phyloP scores from a whole-genome alignment of 768 basidiomycete genomes.

The Pluteus cervinus region DNA sequence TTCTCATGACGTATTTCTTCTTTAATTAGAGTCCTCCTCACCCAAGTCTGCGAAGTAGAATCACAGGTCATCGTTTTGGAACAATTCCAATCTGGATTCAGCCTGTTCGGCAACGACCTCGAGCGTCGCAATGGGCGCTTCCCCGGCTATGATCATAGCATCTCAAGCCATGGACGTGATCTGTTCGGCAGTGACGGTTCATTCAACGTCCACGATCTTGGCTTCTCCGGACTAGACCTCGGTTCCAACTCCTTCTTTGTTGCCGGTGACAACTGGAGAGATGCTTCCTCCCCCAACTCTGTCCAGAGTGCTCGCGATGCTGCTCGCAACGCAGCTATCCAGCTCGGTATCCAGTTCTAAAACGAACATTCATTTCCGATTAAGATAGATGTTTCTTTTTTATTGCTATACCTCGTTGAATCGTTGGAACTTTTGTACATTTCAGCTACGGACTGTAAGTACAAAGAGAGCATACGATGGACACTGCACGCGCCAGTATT shows the following conservation, averaged over 20 bases:
- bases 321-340: no score
- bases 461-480: no score
- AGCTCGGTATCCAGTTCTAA: no score
- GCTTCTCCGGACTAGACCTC: slow-evolving; percentile 25
- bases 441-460: no score
- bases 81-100: slow-evolving; percentile 24
- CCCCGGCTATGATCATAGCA: slow-evolving; percentile 25
- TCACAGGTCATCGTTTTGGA: slow-evolving; percentile 29
- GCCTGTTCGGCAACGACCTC: slow-evolving; percentile 24
- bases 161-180: slow-evolving; percentile 22
- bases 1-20: not conserved
- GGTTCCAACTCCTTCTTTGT: slow-evolving; percentile 21
- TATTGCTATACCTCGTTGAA: no score
- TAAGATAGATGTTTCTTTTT: no score
- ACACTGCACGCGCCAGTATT: no score
- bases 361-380: no score
- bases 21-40: slow-evolving; percentile 19
- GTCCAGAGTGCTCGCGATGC: slow-evolving; percentile 16
- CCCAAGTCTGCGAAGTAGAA: slow-evolving; percentile 30
- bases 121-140: slow-evolving; percentile 20
- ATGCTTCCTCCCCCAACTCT: slow-evolving; percentile 15
- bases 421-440: no score
- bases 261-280: slow-evolving; percentile 22
- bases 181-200: slow-evolving; percentile 23
- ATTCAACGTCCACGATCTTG: slow-evolving; percentile 22